Percentiles rank a stretch among this genome's conserved stretches.
Conservation (phyloP, 2,329 filamentous ascomycete species). For the Fusarium sublunatum region DNA sequence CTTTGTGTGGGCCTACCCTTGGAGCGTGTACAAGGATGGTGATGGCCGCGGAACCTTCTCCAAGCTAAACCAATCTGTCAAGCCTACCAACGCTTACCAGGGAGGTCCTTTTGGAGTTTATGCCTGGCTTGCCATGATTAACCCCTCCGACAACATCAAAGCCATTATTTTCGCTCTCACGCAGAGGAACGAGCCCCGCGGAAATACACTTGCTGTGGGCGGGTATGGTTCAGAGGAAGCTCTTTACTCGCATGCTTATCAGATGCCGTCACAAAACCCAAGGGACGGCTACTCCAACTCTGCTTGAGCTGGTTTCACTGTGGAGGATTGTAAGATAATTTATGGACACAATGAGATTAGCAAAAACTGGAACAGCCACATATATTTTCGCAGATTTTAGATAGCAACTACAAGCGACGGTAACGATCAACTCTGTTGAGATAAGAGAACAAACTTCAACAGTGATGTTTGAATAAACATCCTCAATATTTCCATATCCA, state of each 20-base stretch:
- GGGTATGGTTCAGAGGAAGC: conserved; percentile 12
- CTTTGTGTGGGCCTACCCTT: conserved; percentile 37
- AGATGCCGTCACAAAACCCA: neutral
- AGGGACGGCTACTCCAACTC: neutral
- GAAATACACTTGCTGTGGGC: conserved; percentile 11
- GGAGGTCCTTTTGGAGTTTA: conserved; percentile 28
- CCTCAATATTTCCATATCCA: too few species aligned
- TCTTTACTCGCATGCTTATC: conserved; percentile 12
- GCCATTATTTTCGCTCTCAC: conserved; percentile 29
- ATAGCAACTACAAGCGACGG: too few species aligned
- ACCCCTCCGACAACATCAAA: conserved; percentile 28
- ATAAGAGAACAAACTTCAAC: too few species aligned
- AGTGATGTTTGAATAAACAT: too few species aligned
- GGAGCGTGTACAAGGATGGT: conserved; percentile 28
- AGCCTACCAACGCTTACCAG: conserved; percentile 18
- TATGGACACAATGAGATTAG: too few species aligned
- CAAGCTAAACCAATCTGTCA: conserved; percentile 10
- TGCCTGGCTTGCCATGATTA: conserved; percentile 35
- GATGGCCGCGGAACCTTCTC: conserved; percentile 18
- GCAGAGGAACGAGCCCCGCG: neutral
- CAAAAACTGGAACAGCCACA: too few species aligned
- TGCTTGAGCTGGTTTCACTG: neutral
- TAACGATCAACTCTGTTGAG: too few species aligned
- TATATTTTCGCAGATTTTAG: too few species aligned
- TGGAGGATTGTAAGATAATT: too few species aligned